Base-by-base conservation (phyloP, 148 eudicot genomes). In the Rhododendron williamsianum region DNA sequence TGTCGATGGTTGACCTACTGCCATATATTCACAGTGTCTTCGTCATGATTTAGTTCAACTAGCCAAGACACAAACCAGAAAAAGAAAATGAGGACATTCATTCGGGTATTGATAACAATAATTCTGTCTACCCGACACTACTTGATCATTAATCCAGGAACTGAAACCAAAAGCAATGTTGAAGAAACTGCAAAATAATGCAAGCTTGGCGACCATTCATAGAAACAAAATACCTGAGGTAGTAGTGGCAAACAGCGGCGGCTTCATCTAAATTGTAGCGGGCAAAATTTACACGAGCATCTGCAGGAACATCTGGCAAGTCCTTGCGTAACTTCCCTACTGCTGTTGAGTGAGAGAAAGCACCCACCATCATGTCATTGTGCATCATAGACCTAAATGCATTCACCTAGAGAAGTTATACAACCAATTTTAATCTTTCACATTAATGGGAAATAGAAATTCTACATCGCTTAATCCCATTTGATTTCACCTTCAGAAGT, bases 291-390 rank as follows among this genome's bases (percentile, higher is more conserved):
- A 90, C 73, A 76, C 98, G 98, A 84, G 98, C 96, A 89, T 89
- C 93, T 73, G 49, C 45, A 4, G 99, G 96, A 89, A 97, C 98
- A 90, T 87, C 94, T 71, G 98, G 99, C 81, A 97, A 86, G 78
- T 97, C 94, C 89, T 88, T 89, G 30, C 98, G 94, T 82, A 97
- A 91, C 87, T 94, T 97, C 81, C 99, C 99, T 38, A 97, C 99
- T 38, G 98, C 92, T 67, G 99, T 97, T 76, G 99, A 97, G 87
- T 97, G 99, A 78, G 99, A 95, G 91, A 95, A 97, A 81, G 98
- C 98, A 84, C 99, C 99, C 71, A 97, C 93, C 99, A 94, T 97
- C 99, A 97, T 97, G 84, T 94, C 92, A 77, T 95, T 85, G 84
- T 97, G 94, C 88, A 89, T 91, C 99, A 97, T 97, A 12, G 95